Conservation (phyloP, 2,329 filamentous ascomycete genomes). For the Aquanectria penicillioides region DNA sequence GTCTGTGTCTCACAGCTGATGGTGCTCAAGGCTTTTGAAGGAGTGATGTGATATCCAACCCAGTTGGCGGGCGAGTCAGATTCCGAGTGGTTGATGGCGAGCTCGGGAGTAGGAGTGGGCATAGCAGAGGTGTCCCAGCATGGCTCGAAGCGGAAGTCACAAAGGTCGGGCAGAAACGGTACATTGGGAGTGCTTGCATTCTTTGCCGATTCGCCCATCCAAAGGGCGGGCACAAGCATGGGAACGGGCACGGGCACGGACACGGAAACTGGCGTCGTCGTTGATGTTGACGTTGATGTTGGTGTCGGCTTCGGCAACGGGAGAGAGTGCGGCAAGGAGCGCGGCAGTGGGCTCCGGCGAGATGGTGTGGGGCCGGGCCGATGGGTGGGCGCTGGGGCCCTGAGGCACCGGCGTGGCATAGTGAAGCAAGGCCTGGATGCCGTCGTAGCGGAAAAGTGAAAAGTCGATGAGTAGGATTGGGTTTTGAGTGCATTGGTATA, state of each 20-base stretch:
- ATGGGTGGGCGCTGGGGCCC: background rate
- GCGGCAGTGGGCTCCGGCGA: background rate
- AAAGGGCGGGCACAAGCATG: conserved; percentile 1
- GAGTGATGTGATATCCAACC: background rate
- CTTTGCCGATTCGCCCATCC: conserved; percentile 1
- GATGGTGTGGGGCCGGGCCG: conserved; percentile 4
- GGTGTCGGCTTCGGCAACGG: no score
- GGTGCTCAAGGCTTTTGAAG: conserved; percentile 37
- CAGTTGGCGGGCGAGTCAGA: conserved; percentile 15
- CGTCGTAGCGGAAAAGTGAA: background rate
- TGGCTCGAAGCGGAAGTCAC: conserved; percentile 6
- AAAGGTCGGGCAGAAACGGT: background rate
- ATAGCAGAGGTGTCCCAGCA: background rate
- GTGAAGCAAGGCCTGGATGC: background rate
- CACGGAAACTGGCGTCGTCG: no score
- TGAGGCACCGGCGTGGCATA: conserved; percentile 1
- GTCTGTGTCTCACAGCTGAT: conserved; percentile 39
- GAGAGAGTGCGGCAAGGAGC: background rate
- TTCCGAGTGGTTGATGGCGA: conserved; percentile 18
- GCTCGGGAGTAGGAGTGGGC: conserved; percentile 3
- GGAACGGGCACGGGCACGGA: no score
- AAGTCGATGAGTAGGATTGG: background rate
- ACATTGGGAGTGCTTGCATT: conserved; percentile 1
- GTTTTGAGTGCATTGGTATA: background rate
- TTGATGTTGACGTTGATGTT: no score